Base-by-base conservation (phyloP, 371 early-diverging fungal genomes). In the Coemansia sp. region DNA sequence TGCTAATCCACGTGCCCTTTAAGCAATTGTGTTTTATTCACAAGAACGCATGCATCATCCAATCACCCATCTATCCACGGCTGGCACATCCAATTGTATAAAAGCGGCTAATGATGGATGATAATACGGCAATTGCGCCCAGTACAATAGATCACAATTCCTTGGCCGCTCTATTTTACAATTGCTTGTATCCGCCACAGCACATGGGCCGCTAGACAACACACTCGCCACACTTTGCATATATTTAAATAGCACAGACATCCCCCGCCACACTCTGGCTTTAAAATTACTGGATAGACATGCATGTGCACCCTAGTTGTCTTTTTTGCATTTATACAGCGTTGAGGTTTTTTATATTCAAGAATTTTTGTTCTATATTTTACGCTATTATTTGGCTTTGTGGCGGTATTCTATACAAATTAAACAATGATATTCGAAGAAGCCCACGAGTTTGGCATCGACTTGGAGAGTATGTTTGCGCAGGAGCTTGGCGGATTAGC, bases 401-500 rank as follows among this genome's bases (percentile, higher is more conserved):
- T 18, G 20, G 18, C 18, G 1, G n/a, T 48, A 48, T 20, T n/a
- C 50, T 7, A n/a, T 8, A 8, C 50, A 18, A 18, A 20, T 20
- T 48, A 48, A 48, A n/a, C 20, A 48, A 66, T 71, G 67, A 44
- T 50, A 54, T 39, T 75, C 48, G 67, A 57, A n/a, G 59, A 62
- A 11, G 63, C 67, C 12, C 63, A 65, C 2, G 47, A 63, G 14
- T 64, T 59, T 16, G 75, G 64, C n/a, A 28, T 71, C 14, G 59
- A 66, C 26, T 57, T 75, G 23, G 58, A 59, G 12, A 58, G 51
- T n/a, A 39, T 75, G 9, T 59, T 75, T 40, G 52, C 75, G 5
- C 75, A 71, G 47, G 71, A 75, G 44, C 75, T 75, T 9, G 59
- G 50, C 1, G 75, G 64, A 1, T 1, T 75, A 21, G 71, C 72